Conservation (phyloP, 805 yeast genomes). For the Saccharomycopsis babjevae region DNA sequence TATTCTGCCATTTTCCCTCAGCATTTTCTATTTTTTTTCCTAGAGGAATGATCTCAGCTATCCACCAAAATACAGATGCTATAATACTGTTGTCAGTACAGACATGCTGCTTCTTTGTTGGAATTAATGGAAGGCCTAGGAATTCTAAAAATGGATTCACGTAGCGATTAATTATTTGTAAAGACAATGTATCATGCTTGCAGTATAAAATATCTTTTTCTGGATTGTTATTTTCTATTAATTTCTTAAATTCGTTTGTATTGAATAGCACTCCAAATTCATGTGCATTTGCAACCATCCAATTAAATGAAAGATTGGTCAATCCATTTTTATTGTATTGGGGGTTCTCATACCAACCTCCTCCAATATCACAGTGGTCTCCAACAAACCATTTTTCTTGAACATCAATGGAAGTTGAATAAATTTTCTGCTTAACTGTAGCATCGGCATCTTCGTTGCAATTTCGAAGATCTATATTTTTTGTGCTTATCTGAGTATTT, state of each 20-base stretch:
- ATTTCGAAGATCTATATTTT: neutral
- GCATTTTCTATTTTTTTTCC: constrained; percentile 40
- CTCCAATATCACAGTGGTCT: constrained; percentile 60
- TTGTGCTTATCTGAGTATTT: constrained; percentile 1
- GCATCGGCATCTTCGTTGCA: neutral
- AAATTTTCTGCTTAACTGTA: neutral
- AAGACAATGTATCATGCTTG: constrained; percentile 41
- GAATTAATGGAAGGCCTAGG: neutral
- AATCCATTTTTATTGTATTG: constrained; percentile 35
- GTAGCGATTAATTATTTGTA: constrained; percentile 12
- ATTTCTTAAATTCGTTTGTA: constrained; percentile 30
- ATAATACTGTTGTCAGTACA: neutral
- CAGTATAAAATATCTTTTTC: constrained; percentile 36
- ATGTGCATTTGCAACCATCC: constrained; percentile 50
- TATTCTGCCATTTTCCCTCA: constrained; percentile 40
- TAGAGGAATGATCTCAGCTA: constrained; percentile 49
- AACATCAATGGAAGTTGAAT: constrained; percentile 23
- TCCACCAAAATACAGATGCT: constrained; percentile 44
- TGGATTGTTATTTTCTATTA: constrained; percentile 31
- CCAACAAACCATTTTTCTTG: constrained; percentile 62
- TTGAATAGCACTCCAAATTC: constrained; percentile 41
- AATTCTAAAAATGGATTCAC: neutral
- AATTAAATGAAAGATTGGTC: constrained; percentile 44
- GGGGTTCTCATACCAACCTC: constrained; percentile 41
- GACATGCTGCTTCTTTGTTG: neutral